Percentiles rank a stretch among this genome's conserved stretches.
These are phyloP conservation scores for Cryphonectria nitschkei DNA, from an alignment of 2,329 filamentous ascomycete species.

Conservation along the genomic window DNA sequence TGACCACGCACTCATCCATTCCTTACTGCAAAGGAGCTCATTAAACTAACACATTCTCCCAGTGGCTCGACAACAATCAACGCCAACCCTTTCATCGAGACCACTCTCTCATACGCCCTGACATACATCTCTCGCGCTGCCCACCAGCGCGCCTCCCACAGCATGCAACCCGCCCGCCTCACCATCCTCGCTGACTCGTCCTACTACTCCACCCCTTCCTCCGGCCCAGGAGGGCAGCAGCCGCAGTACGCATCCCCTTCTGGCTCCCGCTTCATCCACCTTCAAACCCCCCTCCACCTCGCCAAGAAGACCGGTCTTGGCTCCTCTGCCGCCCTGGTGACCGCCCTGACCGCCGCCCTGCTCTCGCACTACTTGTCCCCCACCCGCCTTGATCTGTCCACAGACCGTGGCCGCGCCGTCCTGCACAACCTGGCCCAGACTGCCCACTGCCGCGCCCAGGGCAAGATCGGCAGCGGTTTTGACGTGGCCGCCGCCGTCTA, in stretches of 20 bases:
- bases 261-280: slow-evolving; percentile 70
- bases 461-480: slow-evolving; percentile 94
- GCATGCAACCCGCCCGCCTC: slow-evolving; percentile 71
- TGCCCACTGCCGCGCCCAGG: slow-evolving; percentile 92
- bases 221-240: slow-evolving; percentile 34
- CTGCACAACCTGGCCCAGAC: slow-evolving; percentile 95
- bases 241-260: slow-evolving; percentile 32
- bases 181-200: slow-evolving; percentile 93
- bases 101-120: slow-evolving; percentile 82
- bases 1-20: neutral
- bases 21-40: neutral
- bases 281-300: slow-evolving; percentile 72
- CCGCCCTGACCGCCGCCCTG: slow-evolving; percentile 77
- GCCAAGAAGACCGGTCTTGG: slow-evolving; percentile 97
- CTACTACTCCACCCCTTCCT: slow-evolving; percentile 81
- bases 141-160: slow-evolving; percentile 44
- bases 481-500: slow-evolving; percentile 93
- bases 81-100: slow-evolving; percentile 88
- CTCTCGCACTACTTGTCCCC: slow-evolving; percentile 73
- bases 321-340: slow-evolving; percentile 92
- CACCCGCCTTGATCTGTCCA: slow-evolving; percentile 59
- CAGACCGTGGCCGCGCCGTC: slow-evolving; percentile 57
- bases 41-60: neutral
- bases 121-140: slow-evolving; percentile 69
- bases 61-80: slow-evolving; percentile 49